A percentile compares a stretch with the other conserved stretches of the same genome.
Evolutionary conservation across 768 basidiomycete genomes (phyloP).

Genomic region (Panaeolus papilionaceus): DNA sequence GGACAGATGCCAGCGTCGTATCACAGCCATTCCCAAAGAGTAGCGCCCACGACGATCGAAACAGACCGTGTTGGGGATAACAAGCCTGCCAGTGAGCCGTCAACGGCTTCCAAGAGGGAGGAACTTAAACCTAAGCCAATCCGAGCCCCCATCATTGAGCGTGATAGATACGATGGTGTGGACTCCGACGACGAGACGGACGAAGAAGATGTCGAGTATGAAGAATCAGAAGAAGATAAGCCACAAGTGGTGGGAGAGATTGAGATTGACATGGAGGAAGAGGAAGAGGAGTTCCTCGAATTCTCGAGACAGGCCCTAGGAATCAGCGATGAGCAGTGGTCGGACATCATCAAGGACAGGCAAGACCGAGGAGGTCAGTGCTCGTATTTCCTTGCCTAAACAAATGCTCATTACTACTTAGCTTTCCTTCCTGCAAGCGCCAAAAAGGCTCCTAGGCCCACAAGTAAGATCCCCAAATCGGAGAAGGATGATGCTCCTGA

Average conservation of each 20-base stretch:
- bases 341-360: conserved; percentile 82
- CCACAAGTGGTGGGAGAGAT: conserved; percentile 85
- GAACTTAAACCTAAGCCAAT: conserved; percentile 50
- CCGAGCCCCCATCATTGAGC: conserved; percentile 79
- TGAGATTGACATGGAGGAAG: conserved; percentile 91
- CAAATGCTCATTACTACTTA: conserved; percentile 31
- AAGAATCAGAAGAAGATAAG: conserved; percentile 78
- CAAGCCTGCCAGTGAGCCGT: neutral
- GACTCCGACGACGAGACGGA: conserved; percentile 91
- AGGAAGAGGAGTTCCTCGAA: conserved; percentile 93
- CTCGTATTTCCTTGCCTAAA: neutral
- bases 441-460: conserved; percentile 25
- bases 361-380: conserved; percentile 80
- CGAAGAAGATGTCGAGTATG: conserved; percentile 61
- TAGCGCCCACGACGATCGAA: conserved; percentile 52
- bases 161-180: conserved; percentile 90
- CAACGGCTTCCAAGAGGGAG: conserved; percentile 21
- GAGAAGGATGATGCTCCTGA: conserved; percentile 19
- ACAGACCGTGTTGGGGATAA: conserved; percentile 45
- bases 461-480: neutral
- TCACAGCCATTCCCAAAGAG: conserved; percentile 72
- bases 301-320: conserved; percentile 94
- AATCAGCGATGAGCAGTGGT: conserved; percentile 89
- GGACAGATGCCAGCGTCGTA: conserved; percentile 84
- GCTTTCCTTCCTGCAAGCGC: conserved; percentile 65